Base-by-base conservation (phyloP, 371 early-diverging fungal species). In the Actinomortierella wolfii region DNA sequence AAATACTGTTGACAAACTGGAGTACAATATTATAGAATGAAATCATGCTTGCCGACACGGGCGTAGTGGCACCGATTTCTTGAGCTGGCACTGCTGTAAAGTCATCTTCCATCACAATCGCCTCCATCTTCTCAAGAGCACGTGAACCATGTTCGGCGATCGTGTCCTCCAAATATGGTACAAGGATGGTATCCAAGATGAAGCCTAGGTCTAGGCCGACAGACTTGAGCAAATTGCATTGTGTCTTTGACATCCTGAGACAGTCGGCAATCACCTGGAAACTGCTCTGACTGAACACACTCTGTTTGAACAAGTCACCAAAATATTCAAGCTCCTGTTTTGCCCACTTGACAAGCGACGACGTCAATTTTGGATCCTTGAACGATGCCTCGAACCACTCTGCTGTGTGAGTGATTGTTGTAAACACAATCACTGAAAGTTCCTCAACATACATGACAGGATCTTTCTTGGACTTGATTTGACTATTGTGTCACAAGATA, bases 361-460 rank as follows among this genome's bases (percentile, higher is more conserved):
- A 94, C 0, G 93, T 86, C 93, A 96, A 91, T 29, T 85, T 84
- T 51, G 93, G 85, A 62, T 94, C 93, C 23, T 87, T 85, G 74
- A 97, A 96, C 3, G 94, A 89, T 39, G 83, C 87, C 56, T 89
- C 85, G 76, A 92, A 97, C 97, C 97, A 97, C 56, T 95, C 94
- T 58, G 94, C 94, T 0, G 97, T 95, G 66, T 95, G 94, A 62
- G 92, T 87, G 62, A 96, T 91, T 59, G 95, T 71, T 5, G 92
- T 84, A 67, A 96, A 96, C 20, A 92, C 89, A 39, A 95, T 89
- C 51, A 93, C 80, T 0, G 95, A 90, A 42, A 95, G 82, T 67
- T 95, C 93, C 51, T 87, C 83, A 39, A 96, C 90, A 67, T 96
- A 94, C 23, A 86, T 77, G 13, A 88, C 76, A 45, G 93, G 90